phyloP scores from a whole-genome alignment of 192 early-diverging fungal genomes.

The Backusella morwellensis region DNA sequence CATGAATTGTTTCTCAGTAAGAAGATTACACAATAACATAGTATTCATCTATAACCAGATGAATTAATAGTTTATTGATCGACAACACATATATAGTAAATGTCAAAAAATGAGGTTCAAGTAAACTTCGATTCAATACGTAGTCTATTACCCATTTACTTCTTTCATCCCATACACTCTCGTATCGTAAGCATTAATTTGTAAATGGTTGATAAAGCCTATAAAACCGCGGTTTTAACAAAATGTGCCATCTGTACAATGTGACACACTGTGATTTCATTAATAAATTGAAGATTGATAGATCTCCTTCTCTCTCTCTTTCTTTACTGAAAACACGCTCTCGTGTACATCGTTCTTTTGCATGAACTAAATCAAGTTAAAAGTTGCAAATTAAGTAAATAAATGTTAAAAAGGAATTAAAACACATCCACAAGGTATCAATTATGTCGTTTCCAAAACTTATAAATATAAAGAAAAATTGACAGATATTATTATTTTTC shows the following conservation, averaged over 20 bases:
- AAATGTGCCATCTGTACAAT: background rate
- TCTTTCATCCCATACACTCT: background rate
- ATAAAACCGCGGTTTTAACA: background rate
- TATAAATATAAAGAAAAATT: background rate
- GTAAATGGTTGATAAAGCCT: background rate
- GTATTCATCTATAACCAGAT: no score
- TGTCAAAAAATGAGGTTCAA: no score
- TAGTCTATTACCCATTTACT: no score
- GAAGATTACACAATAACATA: no score
- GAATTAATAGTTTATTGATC: no score
- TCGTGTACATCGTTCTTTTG: background rate
- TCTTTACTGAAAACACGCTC: background rate
- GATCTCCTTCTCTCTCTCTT: background rate
- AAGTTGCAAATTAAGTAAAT: background rate
- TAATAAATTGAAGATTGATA: background rate
- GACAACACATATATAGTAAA: no score
- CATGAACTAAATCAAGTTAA: background rate
- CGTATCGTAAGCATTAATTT: background rate
- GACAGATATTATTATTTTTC: background rate
- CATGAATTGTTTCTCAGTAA: no score
- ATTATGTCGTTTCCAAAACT: no score
- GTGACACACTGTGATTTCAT: background rate
- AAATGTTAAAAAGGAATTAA: background rate
- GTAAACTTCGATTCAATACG: no score
- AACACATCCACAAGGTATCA: background rate